Percentiles rank a stretch among this genome's conserved stretches.
These are phyloP conservation scores for Kwoniella bestiolae DNA, from an alignment of 768 basidiomycete genomes.

Conservation along the genomic window DNA sequence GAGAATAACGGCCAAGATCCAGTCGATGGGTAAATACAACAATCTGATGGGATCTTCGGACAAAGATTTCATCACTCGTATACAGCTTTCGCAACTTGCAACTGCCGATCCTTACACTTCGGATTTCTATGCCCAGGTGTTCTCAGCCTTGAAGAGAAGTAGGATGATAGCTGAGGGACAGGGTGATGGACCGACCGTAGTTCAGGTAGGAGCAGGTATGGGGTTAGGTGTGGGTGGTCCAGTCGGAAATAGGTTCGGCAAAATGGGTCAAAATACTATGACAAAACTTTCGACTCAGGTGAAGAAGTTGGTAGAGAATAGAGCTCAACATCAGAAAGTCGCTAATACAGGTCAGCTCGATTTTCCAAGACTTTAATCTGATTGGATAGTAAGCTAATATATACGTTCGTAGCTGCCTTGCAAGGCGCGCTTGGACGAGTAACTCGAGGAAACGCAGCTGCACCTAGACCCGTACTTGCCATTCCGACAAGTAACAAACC, in stretches of 20 bases:
- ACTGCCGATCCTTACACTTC: conserved; percentile 97
- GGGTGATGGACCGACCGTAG: conserved; percentile 61
- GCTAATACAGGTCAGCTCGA: conserved; percentile 32
- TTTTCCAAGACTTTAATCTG: not conserved
- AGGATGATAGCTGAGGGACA: conserved; percentile 68
- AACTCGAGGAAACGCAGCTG: conserved; percentile 90
- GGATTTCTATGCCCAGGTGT: conserved; percentile 98
- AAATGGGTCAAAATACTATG: conserved; percentile 56
- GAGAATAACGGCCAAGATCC: conserved; percentile 51
- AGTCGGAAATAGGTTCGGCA: conserved; percentile 40
- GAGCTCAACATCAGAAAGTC: conserved; percentile 56
- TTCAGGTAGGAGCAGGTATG: conserved; percentile 77
- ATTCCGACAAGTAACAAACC: conserved; percentile 64
- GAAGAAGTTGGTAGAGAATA: conserved; percentile 91
- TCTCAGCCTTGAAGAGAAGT: conserved; percentile 79
- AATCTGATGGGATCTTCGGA: conserved; percentile 63
- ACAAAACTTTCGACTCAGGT: conserved; percentile 68
- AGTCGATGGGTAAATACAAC: conserved; percentile 55
- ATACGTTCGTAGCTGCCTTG: conserved; percentile 58
- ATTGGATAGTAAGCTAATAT: conserved; percentile 4
- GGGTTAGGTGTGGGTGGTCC: conserved; percentile 77
- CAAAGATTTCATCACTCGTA: conserved; percentile 99
- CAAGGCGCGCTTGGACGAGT: conserved; percentile 95
- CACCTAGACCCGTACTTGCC: conserved; percentile 93
- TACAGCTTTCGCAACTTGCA: conserved; percentile 97